Conservation (phyloP, 345 rosid genomes). For the Salix viminalis region DNA sequence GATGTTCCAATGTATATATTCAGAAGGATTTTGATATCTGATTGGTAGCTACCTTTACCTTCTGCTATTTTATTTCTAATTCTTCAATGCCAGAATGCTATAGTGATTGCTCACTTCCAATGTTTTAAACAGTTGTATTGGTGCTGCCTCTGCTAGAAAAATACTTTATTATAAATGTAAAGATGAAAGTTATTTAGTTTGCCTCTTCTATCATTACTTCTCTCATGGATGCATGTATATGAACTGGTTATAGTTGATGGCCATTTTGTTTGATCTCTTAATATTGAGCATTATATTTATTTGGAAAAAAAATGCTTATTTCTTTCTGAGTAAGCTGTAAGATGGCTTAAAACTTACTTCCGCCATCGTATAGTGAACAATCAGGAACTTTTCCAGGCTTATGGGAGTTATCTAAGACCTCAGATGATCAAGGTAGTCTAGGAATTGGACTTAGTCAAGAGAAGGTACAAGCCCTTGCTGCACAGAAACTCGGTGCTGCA, state of each 20-base stretch:
- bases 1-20: no score
- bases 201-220: background rate
- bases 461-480: constrained; percentile 65
- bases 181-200: background rate
- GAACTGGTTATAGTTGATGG: background rate
- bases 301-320: no score
- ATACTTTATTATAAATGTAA: no score
- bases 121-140: background rate
- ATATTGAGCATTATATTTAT: background rate
- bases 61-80: no score
- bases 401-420: constrained; percentile 44
- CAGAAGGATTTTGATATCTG: no score
- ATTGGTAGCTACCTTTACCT: no score
- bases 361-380: constrained; percentile 54
- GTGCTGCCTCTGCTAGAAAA: background rate
- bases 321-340: background rate
- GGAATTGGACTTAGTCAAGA: constrained; percentile 65
- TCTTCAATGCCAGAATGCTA: no score
- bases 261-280: background rate
- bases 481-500: constrained; percentile 47
- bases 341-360: constrained; percentile 12
- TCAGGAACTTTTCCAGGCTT: constrained; percentile 49
- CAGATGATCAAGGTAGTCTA: constrained; percentile 40
- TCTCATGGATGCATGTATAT: background rate
- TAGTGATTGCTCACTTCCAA: no score